Percentiles rank a stretch among this genome's conserved stretches.
Evolutionary conservation across 371 early-diverging fungal genomes (phyloP).

Genomic region (Rhizopus stolonifer): DNA sequence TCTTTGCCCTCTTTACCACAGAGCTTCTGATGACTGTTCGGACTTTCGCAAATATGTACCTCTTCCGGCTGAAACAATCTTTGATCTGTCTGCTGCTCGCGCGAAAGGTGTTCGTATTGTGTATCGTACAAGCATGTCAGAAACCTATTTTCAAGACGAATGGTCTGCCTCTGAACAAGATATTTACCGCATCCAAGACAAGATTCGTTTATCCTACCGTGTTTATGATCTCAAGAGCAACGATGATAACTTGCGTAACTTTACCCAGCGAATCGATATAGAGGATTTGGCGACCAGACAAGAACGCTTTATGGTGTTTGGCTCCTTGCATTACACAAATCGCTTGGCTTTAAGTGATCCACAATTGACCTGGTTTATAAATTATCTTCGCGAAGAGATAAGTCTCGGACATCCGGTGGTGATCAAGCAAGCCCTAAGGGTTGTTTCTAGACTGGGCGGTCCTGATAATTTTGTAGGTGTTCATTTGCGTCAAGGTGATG

Average conservation of each 20-base stretch:
- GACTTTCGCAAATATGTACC: conserved; percentile 46
- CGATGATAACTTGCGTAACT: conserved; percentile 18
- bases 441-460: conserved; percentile 41
- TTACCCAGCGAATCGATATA: conserved; percentile 28
- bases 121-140: conserved; percentile 32
- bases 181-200: conserved; percentile 35
- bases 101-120: conserved; percentile 29
- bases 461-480: conserved; percentile 41
- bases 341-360: conserved; percentile 30
- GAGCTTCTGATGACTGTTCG: conserved; percentile 18
- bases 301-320: conserved; percentile 48
- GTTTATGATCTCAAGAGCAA: conserved; percentile 40
- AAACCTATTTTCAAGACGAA: conserved; percentile 23
- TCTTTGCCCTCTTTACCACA: conserved; percentile 15
- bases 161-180: conserved; percentile 17
- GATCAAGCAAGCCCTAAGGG: conserved; percentile 21
- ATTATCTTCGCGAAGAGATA: conserved; percentile 28
- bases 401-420: conserved; percentile 42
- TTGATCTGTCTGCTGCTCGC: conserved; percentile 34
- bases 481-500: conserved; percentile 53
- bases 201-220: conserved; percentile 42
- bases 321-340: conserved; percentile 44
- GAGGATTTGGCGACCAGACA: conserved; percentile 31
- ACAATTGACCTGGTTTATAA: conserved; percentile 22
- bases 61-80: conserved; percentile 33